Evolutionary conservation across 768 basidiomycete genomes (phyloP), one percentile per base, ranked within the genome.

Genomic region (Leucosporidium creatinivorum): DNA sequence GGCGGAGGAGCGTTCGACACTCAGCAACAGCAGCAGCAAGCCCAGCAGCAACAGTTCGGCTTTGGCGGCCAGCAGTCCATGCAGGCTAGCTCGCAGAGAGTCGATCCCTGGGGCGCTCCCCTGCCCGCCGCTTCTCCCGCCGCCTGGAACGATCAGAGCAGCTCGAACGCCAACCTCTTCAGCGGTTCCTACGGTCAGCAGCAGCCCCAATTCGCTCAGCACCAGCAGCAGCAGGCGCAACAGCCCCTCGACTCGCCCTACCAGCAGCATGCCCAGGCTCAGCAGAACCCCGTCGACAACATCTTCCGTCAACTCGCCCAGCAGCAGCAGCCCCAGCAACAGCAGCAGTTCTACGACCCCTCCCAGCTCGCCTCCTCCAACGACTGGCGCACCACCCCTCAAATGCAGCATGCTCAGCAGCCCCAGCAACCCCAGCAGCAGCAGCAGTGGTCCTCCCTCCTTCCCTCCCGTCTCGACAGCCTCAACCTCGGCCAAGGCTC

Each of bases 41-140:
- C 56, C 13, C 56, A 65, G 15, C 63, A 56, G 33, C 66, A 67
- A n/a, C 3, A 58, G 21, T 64, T 67, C 30, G 66, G 59, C 7
- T 63, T 48, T n/a, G 54, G 62, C 19, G 56, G 44, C 21, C 64
- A 55, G 23, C 39, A 64, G 23, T 23, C 57, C 31, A 36, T 31
- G 10, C 55, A 62, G n/a, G 51, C 61, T 44, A 44, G 39, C 19
- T 36, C 55, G 15, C 30, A 31, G 33, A 61, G 58, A 0, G 47
- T 72, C 65, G 70, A 72, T 57, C 70, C 70, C 28, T 72, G 70
- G 70, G 70, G 70, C 12, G 65, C 70, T 0, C 67, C 70, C 12
- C 62, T 72, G 21, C 62, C 67, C 7, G 59, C 50, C 3, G 36
- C 57, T 4, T 25, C 55, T 2, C 48, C 59, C 17, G 60, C 48